phyloP scores from a whole-genome alignment of 148 eudicot species.

The Amaranthus cruentus region DNA sequence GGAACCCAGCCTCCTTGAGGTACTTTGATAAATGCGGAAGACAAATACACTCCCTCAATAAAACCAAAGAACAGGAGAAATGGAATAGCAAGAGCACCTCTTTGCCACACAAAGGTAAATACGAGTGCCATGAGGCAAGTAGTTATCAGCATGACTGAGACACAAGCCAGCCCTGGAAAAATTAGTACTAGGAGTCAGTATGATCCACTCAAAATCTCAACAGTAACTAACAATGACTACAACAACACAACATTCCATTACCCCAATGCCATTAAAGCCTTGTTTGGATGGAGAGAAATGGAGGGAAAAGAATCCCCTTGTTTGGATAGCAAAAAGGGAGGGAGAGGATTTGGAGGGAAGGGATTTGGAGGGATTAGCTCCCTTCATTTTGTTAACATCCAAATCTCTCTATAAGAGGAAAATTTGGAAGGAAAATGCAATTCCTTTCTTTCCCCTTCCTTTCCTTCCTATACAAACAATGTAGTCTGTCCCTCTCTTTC shows the following conservation, averaged over 20 bases:
- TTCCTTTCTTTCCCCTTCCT: no score
- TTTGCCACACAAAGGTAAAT: slow-evolving; percentile 68
- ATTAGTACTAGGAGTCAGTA: slow-evolving; percentile 14
- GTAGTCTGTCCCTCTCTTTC: no score
- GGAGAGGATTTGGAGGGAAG: no score
- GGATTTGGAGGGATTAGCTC: no score
- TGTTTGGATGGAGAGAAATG: no score
- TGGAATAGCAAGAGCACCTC: slow-evolving; percentile 42
- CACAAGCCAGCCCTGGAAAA: slow-evolving; percentile 75
- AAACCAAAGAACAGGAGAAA: slow-evolving; percentile 68
- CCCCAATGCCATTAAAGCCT: no score
- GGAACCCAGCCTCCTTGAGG: slow-evolving; percentile 99
- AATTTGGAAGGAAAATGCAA: no score
- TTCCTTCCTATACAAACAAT: no score
- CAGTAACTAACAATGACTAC: background rate
- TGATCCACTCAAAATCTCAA: slow-evolving; percentile 4
- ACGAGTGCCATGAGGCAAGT: slow-evolving; percentile 87
- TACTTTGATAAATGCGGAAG: slow-evolving; percentile 68
- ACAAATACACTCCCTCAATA: slow-evolving; percentile 64
- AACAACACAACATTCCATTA: background rate
- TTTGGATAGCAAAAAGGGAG: no score
- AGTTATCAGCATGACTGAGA: slow-evolving; percentile 83
- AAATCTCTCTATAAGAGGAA: no score
- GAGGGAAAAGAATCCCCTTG: no score
- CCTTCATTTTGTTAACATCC: no score